Conservation (phyloP, 306 rosid species). For the Quercus cerris region DNA sequence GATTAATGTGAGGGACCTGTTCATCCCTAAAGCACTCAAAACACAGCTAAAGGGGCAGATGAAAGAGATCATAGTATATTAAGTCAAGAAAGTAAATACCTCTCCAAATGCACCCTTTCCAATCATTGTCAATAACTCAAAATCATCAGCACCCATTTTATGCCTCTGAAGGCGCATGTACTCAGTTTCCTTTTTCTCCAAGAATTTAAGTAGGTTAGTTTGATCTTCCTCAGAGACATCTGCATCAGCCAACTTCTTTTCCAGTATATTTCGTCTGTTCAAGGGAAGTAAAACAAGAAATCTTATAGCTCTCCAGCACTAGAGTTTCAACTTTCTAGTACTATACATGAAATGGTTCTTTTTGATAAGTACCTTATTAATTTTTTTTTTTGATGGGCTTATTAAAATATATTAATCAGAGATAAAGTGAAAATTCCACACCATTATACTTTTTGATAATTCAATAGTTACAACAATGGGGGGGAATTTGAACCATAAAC, state of each 20-base stretch:
- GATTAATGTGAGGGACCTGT: constrained; percentile 14
- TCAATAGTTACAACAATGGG: too few species aligned
- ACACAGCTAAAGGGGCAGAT: constrained; percentile 12
- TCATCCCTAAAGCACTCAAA: constrained; percentile 18
- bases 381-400: neutral
- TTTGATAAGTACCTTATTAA: neutral
- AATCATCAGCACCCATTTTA: constrained; percentile 96
- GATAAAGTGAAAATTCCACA: neutral
- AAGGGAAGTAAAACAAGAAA: constrained; percentile 10
- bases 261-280: constrained; percentile 75
- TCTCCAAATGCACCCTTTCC: constrained; percentile 99
- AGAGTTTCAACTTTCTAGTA: neutral
- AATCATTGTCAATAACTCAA: constrained; percentile 91
- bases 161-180: constrained; percentile 99
- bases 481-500: too few species aligned
- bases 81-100: constrained; percentile 44
- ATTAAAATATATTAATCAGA: neutral
- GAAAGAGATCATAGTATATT: neutral
- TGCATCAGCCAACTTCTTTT: constrained; percentile 95
- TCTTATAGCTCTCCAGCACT: neutral
- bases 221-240: constrained; percentile 99
- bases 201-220: constrained; percentile 77
- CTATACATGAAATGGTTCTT: neutral
- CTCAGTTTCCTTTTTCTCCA: constrained; percentile 98
- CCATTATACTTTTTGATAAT: neutral